Evolutionary conservation across 768 basidiomycete species (phyloP), one percentile per base, ranked within the genome.

Genomic region (Leccinum disarticulatum): DNA sequence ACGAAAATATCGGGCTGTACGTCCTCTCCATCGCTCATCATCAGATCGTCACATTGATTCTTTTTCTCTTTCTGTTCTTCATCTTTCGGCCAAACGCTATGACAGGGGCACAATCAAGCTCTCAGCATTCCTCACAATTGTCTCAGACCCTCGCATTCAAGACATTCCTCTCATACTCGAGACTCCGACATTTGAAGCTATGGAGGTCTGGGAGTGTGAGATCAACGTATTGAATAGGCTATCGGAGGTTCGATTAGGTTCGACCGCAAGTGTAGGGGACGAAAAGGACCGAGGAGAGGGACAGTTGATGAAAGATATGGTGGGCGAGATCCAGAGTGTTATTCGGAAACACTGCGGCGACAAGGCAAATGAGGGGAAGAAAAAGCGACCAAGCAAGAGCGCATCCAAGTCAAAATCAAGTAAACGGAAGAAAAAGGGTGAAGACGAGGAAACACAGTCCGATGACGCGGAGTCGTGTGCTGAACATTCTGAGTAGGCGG

Each of bases 1-100:
- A 95, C 64, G 86, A 93, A 71, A 94, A 92, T 61, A 87, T 95
- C 38, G 93, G 93, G 22, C 70, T 90, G 88, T 91, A 67, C 62
- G 88, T 80, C 6, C 43, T 51, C 27, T 1, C 80, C 5, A 47
- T 52, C 35, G 1, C 38, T 56, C 17, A 6, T 14, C 38, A n/a
- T 36, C 31, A 13, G 4, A 9, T 36, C 46, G 43, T 43, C 52
- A 27, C 35, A 15, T 14, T 54, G 51, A 61, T 30, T 30, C 5
- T 17, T 43, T 25, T 51, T 0, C 15, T 36, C 2, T 22, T 55
- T 33, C 11, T 13, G 9, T 55, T 14, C 17, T 31, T 15, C 36
- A 41, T 19, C 43, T 3, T 6, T 54, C 52, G 58, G 15, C 7
- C 13, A 43, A 53, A 47, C 47, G 15, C 13, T 17, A 55, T 48